Conservation (phyloP, 75 land plant genomes). For the Azolla pinnata region DNA sequence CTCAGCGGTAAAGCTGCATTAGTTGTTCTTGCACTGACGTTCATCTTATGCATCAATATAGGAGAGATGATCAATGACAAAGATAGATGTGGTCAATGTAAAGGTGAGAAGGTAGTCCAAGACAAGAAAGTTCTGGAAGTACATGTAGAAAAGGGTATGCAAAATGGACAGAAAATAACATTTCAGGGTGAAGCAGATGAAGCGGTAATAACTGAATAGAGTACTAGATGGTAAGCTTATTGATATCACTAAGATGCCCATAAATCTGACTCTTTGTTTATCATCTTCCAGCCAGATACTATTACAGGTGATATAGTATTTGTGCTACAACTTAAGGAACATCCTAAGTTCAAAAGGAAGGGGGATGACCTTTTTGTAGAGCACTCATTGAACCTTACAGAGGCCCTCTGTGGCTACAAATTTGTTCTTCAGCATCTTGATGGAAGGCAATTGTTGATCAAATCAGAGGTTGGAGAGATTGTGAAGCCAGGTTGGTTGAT, state of each 20-base stretch:
- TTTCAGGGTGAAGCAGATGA: constrained; percentile 76
- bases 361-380: constrained; percentile 75
- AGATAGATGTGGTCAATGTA: constrained; percentile 59
- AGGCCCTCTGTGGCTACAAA: constrained; percentile 83
- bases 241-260: no score
- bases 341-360: constrained; percentile 83
- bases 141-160: constrained; percentile 75
- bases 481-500: constrained; percentile 26
- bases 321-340: constrained; percentile 74
- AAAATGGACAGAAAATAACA: constrained; percentile 53
- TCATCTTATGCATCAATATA: no score
- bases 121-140: constrained; percentile 80
- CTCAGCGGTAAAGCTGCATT: no score
- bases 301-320: constrained; percentile 78
- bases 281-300: constrained; percentile 75
- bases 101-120: constrained; percentile 57
- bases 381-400: constrained; percentile 55
- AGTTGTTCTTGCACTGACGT: no score
- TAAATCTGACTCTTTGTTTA: no score
- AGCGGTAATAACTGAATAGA: no score
- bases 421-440: constrained; percentile 69
- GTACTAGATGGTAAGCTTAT: no score
- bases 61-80: constrained; percentile 62
- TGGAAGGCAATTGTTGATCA: constrained; percentile 51
- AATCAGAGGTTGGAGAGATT: constrained; percentile 33